These are phyloP conservation scores for Rugonectria rugulosa DNA, from an alignment of 2,329 filamentous ascomycete species.

Conservation along the genomic window DNA sequence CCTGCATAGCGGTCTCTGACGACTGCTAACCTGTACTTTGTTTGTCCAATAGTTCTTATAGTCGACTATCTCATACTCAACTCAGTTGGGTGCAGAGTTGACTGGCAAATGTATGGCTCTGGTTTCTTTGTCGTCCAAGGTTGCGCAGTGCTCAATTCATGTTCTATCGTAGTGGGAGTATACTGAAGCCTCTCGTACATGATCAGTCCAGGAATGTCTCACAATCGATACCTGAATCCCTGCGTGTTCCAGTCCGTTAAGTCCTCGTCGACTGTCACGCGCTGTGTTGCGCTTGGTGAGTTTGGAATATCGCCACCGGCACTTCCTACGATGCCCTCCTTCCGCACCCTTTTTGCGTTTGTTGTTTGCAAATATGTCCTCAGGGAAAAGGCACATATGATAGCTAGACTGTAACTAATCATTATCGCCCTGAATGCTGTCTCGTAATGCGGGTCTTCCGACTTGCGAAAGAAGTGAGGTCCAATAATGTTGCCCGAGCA, in stretches of 20 bases:
- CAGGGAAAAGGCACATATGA: conserved; percentile 52
- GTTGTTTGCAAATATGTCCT: conserved; percentile 56
- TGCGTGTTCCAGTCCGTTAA: conserved; percentile 66
- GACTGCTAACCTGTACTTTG: too few relatives aligned
- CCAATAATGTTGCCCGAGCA: conserved; percentile 64
- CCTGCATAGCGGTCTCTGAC: too few relatives aligned
- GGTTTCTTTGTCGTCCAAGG: too few relatives aligned
- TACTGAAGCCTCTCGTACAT: too few relatives aligned
- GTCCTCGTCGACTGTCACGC: conserved; percentile 59
- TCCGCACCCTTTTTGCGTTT: conserved; percentile 51
- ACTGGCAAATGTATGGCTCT: too few relatives aligned
- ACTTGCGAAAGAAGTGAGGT: conserved; percentile 60
- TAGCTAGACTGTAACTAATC: conserved; percentile 61
- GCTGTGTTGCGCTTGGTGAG: not conserved
- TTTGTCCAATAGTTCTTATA: too few relatives aligned
- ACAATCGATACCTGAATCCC: conserved; percentile 65
- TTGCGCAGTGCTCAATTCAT: too few relatives aligned
- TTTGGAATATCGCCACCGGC: conserved; percentile 44
- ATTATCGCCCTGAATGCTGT: conserved; percentile 64
- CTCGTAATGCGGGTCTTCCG: conserved; percentile 59
- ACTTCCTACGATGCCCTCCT: conserved; percentile 56
- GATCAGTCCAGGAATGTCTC: not conserved
- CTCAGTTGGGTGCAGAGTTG: too few relatives aligned
- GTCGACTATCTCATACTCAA: too few relatives aligned
- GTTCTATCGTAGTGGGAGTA: too few relatives aligned